Percentiles rank a stretch among this genome's conserved stretches.
Evolutionary conservation across 306 rosid genomes (phyloP).

Genomic region (Gillenia trifoliata): DNA sequence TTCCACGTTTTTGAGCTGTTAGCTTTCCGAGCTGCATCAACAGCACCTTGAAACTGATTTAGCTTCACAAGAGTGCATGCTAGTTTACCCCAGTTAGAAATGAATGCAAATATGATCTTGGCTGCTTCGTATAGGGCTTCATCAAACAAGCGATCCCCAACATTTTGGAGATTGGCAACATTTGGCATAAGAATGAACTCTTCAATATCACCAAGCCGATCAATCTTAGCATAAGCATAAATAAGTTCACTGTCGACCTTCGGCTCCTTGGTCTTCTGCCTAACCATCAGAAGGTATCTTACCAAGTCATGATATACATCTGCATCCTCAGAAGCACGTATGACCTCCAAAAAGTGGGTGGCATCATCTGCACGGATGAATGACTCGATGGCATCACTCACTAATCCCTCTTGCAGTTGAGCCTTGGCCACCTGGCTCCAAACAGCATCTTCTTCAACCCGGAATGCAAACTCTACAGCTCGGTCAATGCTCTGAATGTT

Average conservation of each 20-base stretch:
- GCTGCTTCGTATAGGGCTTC: constrained; percentile 96
- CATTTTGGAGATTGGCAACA: constrained; percentile 94
- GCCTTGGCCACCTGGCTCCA: constrained; percentile 99
- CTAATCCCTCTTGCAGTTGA: constrained; percentile 87
- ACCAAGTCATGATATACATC: constrained; percentile 86
- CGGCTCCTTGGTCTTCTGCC: constrained; percentile 91
- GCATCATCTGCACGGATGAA: constrained; percentile 94
- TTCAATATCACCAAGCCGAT: constrained; percentile 88
- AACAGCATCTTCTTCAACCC: constrained; percentile 98
- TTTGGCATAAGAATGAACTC: constrained; percentile 98
- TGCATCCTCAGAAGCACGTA: constrained; percentile 75
- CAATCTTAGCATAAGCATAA: constrained; percentile 97
- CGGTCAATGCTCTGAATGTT: constrained; percentile 79
- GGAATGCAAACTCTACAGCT: constrained; percentile 97
- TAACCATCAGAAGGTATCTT: constrained; percentile 90
- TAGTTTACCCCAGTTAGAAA: constrained; percentile 96
- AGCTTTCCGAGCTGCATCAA: constrained; percentile 97
- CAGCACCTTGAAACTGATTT: constrained; percentile 89
- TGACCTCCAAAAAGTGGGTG: constrained; percentile 90
- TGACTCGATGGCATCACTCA: constrained; percentile 96
- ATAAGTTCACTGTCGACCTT: constrained; percentile 98
- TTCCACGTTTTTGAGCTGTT: constrained; percentile 98
- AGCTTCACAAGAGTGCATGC: constrained; percentile 90
- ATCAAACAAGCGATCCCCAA: constrained; percentile 89
- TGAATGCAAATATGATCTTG: constrained; percentile 83